Conservation (phyloP, 2,329 filamentous ascomycete genomes). For the Diaporthe vaccinii region DNA sequence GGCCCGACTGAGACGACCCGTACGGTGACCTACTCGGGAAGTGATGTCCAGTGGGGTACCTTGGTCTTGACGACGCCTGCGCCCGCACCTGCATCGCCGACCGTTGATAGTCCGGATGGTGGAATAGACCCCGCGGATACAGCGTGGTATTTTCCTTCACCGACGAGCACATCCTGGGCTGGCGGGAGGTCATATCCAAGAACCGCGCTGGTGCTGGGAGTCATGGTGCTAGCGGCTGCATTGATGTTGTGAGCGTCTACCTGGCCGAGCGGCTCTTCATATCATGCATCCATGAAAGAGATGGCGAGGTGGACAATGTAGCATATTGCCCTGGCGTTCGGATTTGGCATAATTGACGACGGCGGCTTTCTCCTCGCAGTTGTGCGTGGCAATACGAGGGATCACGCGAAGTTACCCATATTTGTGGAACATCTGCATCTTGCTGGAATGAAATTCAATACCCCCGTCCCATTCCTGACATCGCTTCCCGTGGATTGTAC, state of each 20-base stretch:
- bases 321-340: slow-evolving; percentile 30
- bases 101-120: slow-evolving; percentile 36
- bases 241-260: not conserved
- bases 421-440: not conserved
- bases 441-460: not conserved
- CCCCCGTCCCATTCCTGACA: not conserved
- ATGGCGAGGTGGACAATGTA: not conserved
- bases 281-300: not conserved
- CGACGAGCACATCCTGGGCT: slow-evolving; percentile 37
- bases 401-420: slow-evolving; percentile 25
- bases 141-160: slow-evolving; percentile 39
- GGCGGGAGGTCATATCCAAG: not conserved
- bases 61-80: slow-evolving; percentile 58
- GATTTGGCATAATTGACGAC: slow-evolving; percentile 10
- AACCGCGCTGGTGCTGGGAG: slow-evolving; percentile 5
- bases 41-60: slow-evolving; percentile 59
- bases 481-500: not conserved
- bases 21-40: slow-evolving; percentile 59
- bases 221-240: not conserved
- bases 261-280: not conserved
- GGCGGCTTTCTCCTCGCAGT: not conserved
- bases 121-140: slow-evolving; percentile 36
- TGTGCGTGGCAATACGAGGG: not conserved
- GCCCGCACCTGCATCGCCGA: slow-evolving; percentile 43
- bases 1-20: slow-evolving; percentile 60